Base-by-base conservation (phyloP, 306 rosid species). In the Malus fusca region DNA sequence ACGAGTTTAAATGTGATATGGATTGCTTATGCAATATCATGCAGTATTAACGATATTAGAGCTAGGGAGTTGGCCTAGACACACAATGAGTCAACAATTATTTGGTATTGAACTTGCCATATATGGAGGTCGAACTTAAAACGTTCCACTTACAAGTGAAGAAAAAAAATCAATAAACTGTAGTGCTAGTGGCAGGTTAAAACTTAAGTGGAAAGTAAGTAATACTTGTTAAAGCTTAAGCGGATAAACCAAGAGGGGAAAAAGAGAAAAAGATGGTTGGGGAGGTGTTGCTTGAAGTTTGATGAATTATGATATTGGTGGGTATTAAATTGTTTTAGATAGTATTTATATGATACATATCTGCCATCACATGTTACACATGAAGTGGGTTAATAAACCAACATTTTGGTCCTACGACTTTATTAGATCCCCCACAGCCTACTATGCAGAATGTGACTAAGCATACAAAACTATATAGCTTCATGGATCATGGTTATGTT, bases 151-250 rank as follows among this genome's bases (percentile, higher is more conserved):
- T 40, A 9, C 1, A 40, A 40, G 44, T 9, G 12, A 40, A 40
- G 3, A 40, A 40, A 53, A 30, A 53, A 53, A 52, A 52, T 17
- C 1, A 53, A 0, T 2, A 7, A 53, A 53, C 12, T 40, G 44
- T 40, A 19, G 19, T 19, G n/a, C 1, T 19, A 79, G 77, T 75
- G 66, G 76, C 58, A 80, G 69, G 15, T 58, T 74, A 85, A 80
- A 73, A 61, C 88, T 84, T 82, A 64, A 59, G 69, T 37, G 52
- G 72, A 63, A 85, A 67, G 75, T 66, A 79, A 71, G 76, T 73
- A 79, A 71, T 46, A 78, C 82, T 79, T 73, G 78, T 81, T 53
- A 81, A 75, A 71, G 83, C 83, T 61, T 37, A 59, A 71, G 66
- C 58, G 56, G 80, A 30, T 51, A 60, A 31, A 62, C 35, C 53